phyloP scores from a whole-genome alignment of 805 yeast species.

The Candida odintsovae region DNA sequence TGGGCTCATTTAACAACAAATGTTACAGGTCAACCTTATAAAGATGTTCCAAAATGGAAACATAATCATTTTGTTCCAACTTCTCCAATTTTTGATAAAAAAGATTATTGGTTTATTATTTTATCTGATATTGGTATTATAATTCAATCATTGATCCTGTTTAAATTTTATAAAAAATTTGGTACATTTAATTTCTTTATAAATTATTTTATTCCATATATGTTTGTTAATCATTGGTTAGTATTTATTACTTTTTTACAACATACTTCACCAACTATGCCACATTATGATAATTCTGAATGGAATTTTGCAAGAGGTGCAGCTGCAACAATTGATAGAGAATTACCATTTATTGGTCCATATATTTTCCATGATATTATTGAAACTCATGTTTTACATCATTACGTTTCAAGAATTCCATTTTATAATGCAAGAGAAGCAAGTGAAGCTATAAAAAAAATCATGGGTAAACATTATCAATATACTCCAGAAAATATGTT shows the following conservation, averaged over 20 bases:
- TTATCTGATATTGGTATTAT: conserved; percentile 70
- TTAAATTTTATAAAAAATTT: conserved; percentile 53
- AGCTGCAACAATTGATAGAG: conserved; percentile 82
- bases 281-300: conserved; percentile 68
- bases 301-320: conserved; percentile 92
- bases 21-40: conserved; percentile 70
- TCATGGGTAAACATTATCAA: conserved; percentile 78
- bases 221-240: conserved; percentile 85
- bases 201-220: conserved; percentile 72
- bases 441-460: conserved; percentile 70
- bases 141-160: conserved; percentile 44
- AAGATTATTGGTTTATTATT: conserved; percentile 66
- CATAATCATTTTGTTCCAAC: conserved; percentile 68
- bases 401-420: conserved; percentile 77
- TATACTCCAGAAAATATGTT: conserved; percentile 69
- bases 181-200: conserved; percentile 60
- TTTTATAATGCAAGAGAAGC: conserved; percentile 84
- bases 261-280: conserved; percentile 74
- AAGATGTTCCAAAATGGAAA: conserved; percentile 40
- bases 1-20: conserved; percentile 56
- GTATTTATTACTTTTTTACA: conserved; percentile 82
- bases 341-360: conserved; percentile 74
- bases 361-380: conserved; percentile 82
- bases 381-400: conserved; percentile 88
- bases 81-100: conserved; percentile 68